Base-by-base conservation (phyloP, 768 basidiomycete genomes). In the Roridomyces roridus region DNA sequence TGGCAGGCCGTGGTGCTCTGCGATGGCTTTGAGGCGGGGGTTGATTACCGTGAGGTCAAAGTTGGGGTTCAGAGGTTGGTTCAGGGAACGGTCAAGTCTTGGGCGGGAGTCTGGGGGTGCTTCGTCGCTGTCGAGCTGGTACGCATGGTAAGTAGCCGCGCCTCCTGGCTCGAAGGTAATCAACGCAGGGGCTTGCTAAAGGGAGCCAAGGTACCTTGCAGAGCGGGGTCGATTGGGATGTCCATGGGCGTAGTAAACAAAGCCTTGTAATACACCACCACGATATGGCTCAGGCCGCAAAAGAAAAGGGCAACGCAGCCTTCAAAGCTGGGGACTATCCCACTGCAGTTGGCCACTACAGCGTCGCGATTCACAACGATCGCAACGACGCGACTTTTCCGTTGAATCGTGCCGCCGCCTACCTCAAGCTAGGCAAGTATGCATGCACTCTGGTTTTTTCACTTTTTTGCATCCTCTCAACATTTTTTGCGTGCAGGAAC, bases 371-470 rank as follows among this genome's bases (percentile, higher is more conserved):
- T 41, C 70, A 92, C 18, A 82, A 87, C 2, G 88, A 96, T 71
- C 69, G 75, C 11, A 76, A 69, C 0, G 92, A 96, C 65, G 77
- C 83, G n/a, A 89, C 92, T 0, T 91, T 88, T 60, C 86, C 89
- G 29, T 79, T 96, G 29, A 98, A 98, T 68, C 85, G 96, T 40
- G 92, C 94, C 4, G 91, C 92, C 31, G 92, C 94, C 24, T 96
- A 96, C 77, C 82, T 98, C 58, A 96, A 94, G 80, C 83, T 96
- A 76, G 88, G 86, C 84, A 97, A 96, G 94, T 94, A 80, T 77
- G 93, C 88, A 50, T 39, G 31, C 23, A 20, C 50, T 34, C 46
- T 5, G 39, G 31, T 5, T 20, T 10, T 11, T 34, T 29, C 25
- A 37, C 44, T 24, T 53, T 18, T 57, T 48, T 18, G 44, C 56